phyloP scores from a whole-genome alignment of 78 protist species.

The Capsaspora owczarzaki region DNA sequence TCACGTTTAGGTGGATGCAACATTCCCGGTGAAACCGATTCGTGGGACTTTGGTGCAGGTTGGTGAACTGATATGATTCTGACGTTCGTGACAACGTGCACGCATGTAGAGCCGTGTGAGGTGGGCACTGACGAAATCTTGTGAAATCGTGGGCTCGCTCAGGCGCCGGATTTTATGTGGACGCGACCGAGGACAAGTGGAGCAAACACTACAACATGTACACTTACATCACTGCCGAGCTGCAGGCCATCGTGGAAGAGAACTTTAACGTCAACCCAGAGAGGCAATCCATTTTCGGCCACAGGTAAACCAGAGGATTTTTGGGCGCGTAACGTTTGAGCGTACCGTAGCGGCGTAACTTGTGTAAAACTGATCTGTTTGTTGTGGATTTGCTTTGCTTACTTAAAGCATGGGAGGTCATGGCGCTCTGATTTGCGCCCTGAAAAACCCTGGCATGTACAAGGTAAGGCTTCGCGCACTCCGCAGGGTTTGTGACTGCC shows the following conservation, averaged over 20 bases:
- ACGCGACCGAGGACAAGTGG: conserved; percentile 71
- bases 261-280: conserved; percentile 11
- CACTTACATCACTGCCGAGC: conserved; percentile 71
- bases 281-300: conserved; percentile 51
- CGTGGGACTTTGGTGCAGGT: conserved; percentile 6
- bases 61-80: too few species aligned
- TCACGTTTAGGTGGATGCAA: conserved; percentile 1
- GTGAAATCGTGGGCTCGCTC: too few species aligned
- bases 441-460: conserved; percentile 52
- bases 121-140: too few species aligned
- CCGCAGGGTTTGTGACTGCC: not conserved
- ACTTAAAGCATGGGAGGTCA: conserved; percentile 88
- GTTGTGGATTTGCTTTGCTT: not conserved
- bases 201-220: conserved; percentile 67
- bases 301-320: not conserved
- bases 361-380: too few species aligned
- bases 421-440: conserved; percentile 70
- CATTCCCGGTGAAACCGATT: not conserved
- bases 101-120: too few species aligned
- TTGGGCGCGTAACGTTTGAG: too few species aligned
- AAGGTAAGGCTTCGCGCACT: not conserved
- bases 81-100: too few species aligned
- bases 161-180: conserved; percentile 86
- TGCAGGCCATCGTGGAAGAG: conserved; percentile 35
- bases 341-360: too few species aligned